Conservation (phyloP, 805 yeast species). For the Scheffersomyces spartinae region DNA sequence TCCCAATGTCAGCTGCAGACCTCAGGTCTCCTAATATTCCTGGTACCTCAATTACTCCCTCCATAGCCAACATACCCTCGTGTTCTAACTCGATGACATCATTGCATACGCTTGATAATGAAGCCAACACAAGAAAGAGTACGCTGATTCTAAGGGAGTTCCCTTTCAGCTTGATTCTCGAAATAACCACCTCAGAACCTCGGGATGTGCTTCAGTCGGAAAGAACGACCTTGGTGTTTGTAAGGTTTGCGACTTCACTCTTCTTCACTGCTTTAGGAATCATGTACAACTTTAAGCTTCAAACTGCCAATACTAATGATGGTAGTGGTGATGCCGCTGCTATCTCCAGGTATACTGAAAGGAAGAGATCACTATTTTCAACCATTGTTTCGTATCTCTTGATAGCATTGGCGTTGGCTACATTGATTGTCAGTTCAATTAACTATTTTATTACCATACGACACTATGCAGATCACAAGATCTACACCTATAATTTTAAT, state of each 20-base stretch:
- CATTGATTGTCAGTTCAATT: conserved; percentile 25
- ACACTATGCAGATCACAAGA: conserved; percentile 30
- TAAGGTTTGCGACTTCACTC: conserved; percentile 33
- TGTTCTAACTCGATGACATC: too few relatives aligned
- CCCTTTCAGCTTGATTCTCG: conserved; percentile 18
- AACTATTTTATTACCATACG: conserved; percentile 34
- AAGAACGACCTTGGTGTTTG: conserved; percentile 38
- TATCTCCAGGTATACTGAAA: conserved; percentile 2
- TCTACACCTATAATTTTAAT: conserved; percentile 24
- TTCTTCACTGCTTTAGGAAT: conserved; percentile 37
- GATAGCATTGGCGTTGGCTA: conserved; percentile 24
- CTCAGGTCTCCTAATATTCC: too few relatives aligned
- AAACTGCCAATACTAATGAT: conserved; percentile 12
- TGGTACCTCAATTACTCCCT: too few relatives aligned
- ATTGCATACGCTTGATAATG: too few relatives aligned
- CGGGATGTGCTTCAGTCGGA: conserved; percentile 45
- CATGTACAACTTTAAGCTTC: conserved; percentile 32
- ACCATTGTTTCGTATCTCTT: conserved; percentile 22
- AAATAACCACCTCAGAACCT: conserved; percentile 36
- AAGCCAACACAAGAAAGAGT: too few relatives aligned
- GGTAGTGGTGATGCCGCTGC: conserved; percentile 3
- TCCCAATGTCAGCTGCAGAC: too few relatives aligned
- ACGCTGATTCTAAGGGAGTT: too few relatives aligned
- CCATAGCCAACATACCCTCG: too few relatives aligned
- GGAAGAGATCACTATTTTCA: conserved; percentile 10